These are phyloP conservation scores for Cnidoscolus chayamansa DNA, from an alignment of 441 rosid species.

Conservation along the genomic window DNA sequence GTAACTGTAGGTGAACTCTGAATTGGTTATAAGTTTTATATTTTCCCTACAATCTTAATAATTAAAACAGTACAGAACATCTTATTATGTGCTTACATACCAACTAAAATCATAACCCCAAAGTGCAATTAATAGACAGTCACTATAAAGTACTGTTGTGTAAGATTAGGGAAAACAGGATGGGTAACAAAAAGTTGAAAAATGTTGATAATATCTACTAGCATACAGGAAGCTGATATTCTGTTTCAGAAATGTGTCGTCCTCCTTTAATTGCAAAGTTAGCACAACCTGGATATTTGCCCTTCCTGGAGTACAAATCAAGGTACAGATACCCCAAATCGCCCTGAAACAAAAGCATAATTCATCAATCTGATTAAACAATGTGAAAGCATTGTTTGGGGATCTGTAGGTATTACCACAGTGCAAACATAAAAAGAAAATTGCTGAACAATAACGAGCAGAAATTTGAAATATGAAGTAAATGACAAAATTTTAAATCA, in stretches of 20 bases:
- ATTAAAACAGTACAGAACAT: neutral
- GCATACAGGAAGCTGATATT: constrained; percentile 96
- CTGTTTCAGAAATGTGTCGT: constrained; percentile 73
- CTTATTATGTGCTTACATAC: neutral
- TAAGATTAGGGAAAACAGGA: constrained; percentile 7
- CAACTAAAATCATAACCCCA: neutral
- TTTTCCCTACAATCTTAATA: neutral
- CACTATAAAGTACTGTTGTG: neutral
- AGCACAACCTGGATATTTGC: constrained; percentile 94
- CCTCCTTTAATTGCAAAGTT: constrained; percentile 93
- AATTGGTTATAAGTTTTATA: neutral
- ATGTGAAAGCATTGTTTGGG: constrained; percentile 1
- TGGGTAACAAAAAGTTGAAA: constrained; percentile 4
- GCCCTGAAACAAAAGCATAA: constrained; percentile 56
- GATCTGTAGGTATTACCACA: neutral
- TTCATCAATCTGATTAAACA: constrained; percentile 11
- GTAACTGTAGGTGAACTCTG: no score
- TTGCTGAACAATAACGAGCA: neutral
- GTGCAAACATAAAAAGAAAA: neutral
- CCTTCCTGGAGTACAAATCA: constrained; percentile 81
- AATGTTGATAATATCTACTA: constrained; percentile 10
- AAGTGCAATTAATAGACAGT: neutral
- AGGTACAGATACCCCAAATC: constrained; percentile 88
- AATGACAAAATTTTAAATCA: neutral
- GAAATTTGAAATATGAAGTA: neutral